Evolutionary conservation across 495 filamentous ascomycete genomes (phyloP).

Genomic region (Penicillium ucsense): DNA sequence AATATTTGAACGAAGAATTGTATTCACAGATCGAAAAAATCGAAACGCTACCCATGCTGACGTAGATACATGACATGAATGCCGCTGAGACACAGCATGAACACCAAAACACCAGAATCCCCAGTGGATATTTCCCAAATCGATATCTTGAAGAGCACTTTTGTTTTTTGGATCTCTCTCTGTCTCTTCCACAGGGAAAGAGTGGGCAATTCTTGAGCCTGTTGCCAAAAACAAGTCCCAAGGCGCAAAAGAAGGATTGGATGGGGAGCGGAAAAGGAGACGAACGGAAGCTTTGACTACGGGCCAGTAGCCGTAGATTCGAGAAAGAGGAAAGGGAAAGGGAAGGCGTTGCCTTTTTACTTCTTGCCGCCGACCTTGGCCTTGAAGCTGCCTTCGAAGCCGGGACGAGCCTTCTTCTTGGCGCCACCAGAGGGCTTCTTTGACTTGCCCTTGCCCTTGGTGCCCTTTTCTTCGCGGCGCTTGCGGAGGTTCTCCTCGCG

Average conservation of each 20-base stretch:
- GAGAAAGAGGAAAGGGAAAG: conserved; percentile 19
- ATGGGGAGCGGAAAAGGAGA: conserved; percentile 19
- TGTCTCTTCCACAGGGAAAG: no score
- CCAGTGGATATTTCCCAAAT: conserved; percentile 25
- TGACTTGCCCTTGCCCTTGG: conserved; percentile 47
- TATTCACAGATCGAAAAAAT: conserved; percentile 22
- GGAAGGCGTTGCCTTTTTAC: conserved; percentile 21
- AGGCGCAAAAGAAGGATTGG: conserved; percentile 10
- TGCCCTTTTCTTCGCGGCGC: conserved; percentile 65
- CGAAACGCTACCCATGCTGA: conserved; percentile 27
- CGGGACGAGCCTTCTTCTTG: conserved; percentile 58
- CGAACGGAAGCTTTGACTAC: conserved; percentile 23
- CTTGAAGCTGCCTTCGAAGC: conserved; percentile 91
- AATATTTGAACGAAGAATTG: conserved; percentile 9
- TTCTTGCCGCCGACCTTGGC: conserved; percentile 37
- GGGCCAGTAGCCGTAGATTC: conserved; percentile 12
- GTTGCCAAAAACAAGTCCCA: no score
- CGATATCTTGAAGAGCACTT: conserved; percentile 22
- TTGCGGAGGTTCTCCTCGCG: conserved; percentile 81
- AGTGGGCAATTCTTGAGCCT: no score
- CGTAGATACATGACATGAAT: conserved; percentile 23
- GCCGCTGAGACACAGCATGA: conserved; percentile 21
- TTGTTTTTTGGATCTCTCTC: conserved; percentile 10
- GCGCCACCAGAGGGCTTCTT: conserved; percentile 44
- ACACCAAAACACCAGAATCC: conserved; percentile 23